A percentile compares a stretch with the other conserved stretches of the same genome.
Evolutionary conservation across 2,329 filamentous ascomycete genomes (phyloP).

Genomic region (Fusarium sp.): DNA sequence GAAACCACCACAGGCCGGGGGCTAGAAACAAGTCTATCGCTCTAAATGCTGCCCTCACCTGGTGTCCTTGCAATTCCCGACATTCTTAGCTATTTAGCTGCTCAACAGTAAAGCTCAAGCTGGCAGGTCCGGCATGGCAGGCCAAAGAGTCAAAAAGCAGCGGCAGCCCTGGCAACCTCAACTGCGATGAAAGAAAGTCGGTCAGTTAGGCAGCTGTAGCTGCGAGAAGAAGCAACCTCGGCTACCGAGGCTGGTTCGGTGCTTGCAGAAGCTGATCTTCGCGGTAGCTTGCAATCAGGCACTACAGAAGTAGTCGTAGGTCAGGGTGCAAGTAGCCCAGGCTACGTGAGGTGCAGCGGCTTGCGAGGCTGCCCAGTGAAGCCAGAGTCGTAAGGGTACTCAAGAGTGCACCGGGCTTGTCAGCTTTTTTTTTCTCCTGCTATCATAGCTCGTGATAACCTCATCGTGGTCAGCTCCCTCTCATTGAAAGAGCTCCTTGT

Average conservation of each 20-base stretch:
- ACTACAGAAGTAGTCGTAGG: too few relatives aligned
- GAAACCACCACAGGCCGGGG: neutral
- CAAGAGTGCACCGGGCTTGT: too few relatives aligned
- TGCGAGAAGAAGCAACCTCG: neutral
- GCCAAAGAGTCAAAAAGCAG: neutral
- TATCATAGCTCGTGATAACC: too few relatives aligned
- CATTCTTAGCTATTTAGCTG: neutral
- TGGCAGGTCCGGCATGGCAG: neutral
- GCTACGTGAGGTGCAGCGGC: too few relatives aligned
- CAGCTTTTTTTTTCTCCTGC: too few relatives aligned
- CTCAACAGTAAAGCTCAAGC: neutral
- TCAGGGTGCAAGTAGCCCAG: too few relatives aligned
- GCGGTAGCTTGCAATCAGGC: too few relatives aligned
- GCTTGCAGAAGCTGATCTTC: too few relatives aligned
- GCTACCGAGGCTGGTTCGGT: neutral
- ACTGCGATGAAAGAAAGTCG: neutral
- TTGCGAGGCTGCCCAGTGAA: too few relatives aligned
- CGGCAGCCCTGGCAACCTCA: neutral
- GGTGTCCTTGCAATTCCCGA: neutral
- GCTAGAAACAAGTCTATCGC: neutral
- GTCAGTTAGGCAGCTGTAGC: neutral
- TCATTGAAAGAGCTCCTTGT: neutral
- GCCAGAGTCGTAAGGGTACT: too few relatives aligned
- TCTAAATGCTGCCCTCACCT: neutral
- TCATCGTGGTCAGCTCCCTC: too few relatives aligned